These are phyloP conservation scores for Pleurotus cornucopiae DNA, from an alignment of 768 basidiomycete species.

Conservation along the genomic window DNA sequence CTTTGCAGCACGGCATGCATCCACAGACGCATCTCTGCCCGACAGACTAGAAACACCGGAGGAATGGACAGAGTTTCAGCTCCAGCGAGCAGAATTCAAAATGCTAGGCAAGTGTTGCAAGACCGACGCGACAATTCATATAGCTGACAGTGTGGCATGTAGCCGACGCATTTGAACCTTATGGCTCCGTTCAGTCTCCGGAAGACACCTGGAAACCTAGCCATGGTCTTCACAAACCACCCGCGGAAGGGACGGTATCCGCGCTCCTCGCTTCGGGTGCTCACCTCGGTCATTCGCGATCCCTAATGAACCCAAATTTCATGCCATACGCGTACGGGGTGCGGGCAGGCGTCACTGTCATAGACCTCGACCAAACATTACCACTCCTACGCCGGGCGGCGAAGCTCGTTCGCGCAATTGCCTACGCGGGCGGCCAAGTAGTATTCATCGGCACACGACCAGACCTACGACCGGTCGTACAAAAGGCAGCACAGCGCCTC, in stretches of 20 bases:
- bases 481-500: constrained; percentile 75
- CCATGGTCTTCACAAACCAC: constrained; percentile 61
- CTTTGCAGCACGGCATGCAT: constrained; percentile 16
- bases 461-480: constrained; percentile 69
- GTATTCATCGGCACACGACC: constrained; percentile 89
- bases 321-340: constrained; percentile 90
- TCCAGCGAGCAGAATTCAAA: constrained; percentile 50
- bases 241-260: constrained; percentile 66
- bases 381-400: constrained; percentile 90
- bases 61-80: constrained; percentile 66
- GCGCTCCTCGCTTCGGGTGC: constrained; percentile 91
- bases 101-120: constrained; percentile 43
- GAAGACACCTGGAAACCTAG: constrained; percentile 71
- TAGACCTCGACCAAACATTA: constrained; percentile 92
- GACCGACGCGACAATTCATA: constrained; percentile 8
- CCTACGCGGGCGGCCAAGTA: constrained; percentile 76
- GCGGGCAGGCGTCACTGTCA: constrained; percentile 85
- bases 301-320: constrained; percentile 86
- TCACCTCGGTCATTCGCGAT: constrained; percentile 85
- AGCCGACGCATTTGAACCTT: constrained; percentile 62
- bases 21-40: constrained; percentile 21
- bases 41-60: constrained; percentile 38
- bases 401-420: constrained; percentile 78
- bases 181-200: constrained; percentile 75
- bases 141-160: constrained; percentile 11